Base-by-base conservation (phyloP, 176 grass and related monocot genomes). In the Triticum aestivum region DNA sequence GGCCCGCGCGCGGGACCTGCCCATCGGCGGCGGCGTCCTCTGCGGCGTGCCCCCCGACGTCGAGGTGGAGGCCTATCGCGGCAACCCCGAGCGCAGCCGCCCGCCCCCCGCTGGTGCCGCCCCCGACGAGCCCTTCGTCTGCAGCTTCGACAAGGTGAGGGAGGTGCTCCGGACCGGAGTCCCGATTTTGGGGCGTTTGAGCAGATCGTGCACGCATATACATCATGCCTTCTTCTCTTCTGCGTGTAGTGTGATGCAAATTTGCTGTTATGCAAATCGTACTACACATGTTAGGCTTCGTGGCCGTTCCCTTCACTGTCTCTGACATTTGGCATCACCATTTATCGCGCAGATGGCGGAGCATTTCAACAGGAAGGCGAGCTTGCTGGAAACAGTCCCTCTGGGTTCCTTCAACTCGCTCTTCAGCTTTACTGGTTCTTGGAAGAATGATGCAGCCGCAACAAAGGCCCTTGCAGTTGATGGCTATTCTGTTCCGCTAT, bases 361-460 rank as follows among this genome's bases (percentile, higher is more conserved):
- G 41, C 76, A 93, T 89, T 99, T 99, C 92, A 99, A 99, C 83
- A n/a, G 74, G 73, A 94, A 94, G 88, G 90, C 94, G 27, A 65
- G 82, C 69, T 86, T 99, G 86, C 51, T 69, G 61, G 94, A 92
- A 82, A 82, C 61, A 67, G 87, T 99, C 29, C 97, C 97, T 29
- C 92, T 99, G 68, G 97, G 97, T 32, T 89, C 89, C 29, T 99
- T 99, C 84, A 99, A 99, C 61, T 91, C 94, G 5, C 87, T 96
- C 45, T 99, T 99, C 92, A 96, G 90, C 86, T 99, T 96, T 58
- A 99, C 94, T 29, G 94, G 97, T 75, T 94, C 79, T 29, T 92
- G 89, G 97, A 99, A 93, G 64, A 92, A 87, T 39, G 97, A 99
- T 85, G 85, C 61, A 4, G 83, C 92, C 5, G 76, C 86, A 14